phyloP scores from a whole-genome alignment of 164 flowering plant genomes.

The Berberis vulgaris region DNA sequence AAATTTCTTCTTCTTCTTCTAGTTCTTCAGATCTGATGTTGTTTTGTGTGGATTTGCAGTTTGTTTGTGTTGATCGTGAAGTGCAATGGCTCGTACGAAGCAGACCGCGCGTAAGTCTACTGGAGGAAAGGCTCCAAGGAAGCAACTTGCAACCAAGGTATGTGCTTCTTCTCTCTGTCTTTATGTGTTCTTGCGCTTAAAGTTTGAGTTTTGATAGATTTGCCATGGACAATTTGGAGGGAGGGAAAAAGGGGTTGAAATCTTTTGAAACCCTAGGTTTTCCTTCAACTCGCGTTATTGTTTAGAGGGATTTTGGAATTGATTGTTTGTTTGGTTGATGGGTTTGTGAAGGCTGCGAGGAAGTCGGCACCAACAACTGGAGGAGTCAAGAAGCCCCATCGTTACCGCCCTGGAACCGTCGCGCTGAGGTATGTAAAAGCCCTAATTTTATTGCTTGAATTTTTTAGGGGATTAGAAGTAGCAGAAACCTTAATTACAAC shows the following conservation, averaged over 20 bases:
- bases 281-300: neutral
- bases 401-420: conserved; percentile 35
- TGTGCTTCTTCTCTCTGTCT: neutral
- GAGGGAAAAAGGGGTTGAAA: neutral
- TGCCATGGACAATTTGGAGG: neutral
- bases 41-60: too few species aligned
- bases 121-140: too few species aligned
- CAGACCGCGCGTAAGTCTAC: neutral
- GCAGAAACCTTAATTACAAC: too few species aligned
- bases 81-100: neutral
- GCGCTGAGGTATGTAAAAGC: conserved; percentile 39
- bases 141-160: too few species aligned
- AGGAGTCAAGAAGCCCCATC: conserved; percentile 43
- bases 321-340: neutral
- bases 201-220: neutral
- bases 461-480: too few species aligned
- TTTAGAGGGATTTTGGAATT: neutral
- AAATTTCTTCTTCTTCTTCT: neutral
- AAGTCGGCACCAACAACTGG: conserved; percentile 56
- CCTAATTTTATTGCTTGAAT: neutral
- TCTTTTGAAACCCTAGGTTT: neutral
- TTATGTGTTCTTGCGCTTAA: neutral
- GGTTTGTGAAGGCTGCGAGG: conserved; percentile 36
- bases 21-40: neutral
- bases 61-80: too few species aligned